Conservation (phyloP, 1,284 basidiomycete genomes). For the Gomphus sp. region DNA sequence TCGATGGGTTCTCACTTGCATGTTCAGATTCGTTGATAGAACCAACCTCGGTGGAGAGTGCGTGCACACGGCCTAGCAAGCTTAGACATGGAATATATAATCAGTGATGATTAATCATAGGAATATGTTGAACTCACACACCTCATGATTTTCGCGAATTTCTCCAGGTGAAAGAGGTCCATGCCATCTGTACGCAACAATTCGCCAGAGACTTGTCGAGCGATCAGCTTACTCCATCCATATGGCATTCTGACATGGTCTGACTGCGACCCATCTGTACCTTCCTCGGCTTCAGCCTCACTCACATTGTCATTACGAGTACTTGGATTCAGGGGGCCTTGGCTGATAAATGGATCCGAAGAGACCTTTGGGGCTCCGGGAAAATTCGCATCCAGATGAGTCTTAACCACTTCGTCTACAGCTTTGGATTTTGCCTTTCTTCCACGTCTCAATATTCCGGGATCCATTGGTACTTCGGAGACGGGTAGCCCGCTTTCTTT, state of each 20-base stretch:
- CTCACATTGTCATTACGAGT: background rate
- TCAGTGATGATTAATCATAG: background rate
- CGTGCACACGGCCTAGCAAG: background rate
- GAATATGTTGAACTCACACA: background rate
- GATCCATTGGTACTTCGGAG: conserved; percentile 21
- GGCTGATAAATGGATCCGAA: background rate
- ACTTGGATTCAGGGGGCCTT: background rate
- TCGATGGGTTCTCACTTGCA: background rate
- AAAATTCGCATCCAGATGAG: background rate
- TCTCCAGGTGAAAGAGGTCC: conserved; percentile 6
- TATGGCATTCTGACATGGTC: background rate
- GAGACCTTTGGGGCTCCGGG: background rate
- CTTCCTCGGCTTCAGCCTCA: background rate
- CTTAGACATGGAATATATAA: background rate
- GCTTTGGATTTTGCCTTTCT: conserved; percentile 21
- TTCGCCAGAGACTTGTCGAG: background rate
- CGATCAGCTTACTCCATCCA: background rate
- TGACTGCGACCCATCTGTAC: background rate
- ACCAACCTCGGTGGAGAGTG: background rate
- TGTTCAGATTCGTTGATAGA: background rate
- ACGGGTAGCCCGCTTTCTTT: conserved; percentile 26
- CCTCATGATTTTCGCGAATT: background rate
- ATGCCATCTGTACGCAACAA: background rate
- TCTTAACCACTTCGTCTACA: background rate
- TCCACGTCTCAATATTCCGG: conserved; percentile 37